A percentile compares a stretch with the other conserved stretches of the same genome.
These are phyloP conservation scores for Penicillium glabrum DNA, from an alignment of 2,329 filamentous ascomycete genomes.

Conservation along the genomic window DNA sequence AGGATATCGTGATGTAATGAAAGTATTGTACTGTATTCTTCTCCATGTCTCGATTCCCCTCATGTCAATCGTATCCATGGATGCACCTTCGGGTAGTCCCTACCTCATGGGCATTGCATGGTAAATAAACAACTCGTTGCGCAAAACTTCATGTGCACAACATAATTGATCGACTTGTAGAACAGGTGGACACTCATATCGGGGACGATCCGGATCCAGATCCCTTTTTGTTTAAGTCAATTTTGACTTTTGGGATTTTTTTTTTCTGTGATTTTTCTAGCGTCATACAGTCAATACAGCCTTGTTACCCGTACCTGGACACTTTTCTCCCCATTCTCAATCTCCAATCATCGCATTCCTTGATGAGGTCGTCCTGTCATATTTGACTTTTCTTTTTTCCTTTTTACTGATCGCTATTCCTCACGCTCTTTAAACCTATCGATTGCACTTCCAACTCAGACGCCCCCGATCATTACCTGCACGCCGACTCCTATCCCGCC, in stretches of 20 bases:
- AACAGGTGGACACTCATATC: constrained; percentile 12
- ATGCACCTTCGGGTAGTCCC: constrained; percentile 10
- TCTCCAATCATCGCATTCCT: constrained; percentile 9
- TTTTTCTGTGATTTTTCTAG: constrained; percentile 1
- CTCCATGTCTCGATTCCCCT: neutral
- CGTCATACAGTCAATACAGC: neutral
- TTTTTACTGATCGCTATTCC: neutral
- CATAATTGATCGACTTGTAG: constrained; percentile 14
- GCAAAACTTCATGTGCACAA: neutral
- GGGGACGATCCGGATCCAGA: constrained; percentile 23
- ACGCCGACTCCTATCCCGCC: neutral
- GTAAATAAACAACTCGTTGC: neutral
- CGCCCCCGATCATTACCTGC: neutral
- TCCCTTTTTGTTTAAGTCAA: constrained; percentile 11
- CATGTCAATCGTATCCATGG: constrained; percentile 2
- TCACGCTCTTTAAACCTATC: neutral
- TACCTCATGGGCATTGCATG: neutral
- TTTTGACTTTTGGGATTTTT: neutral
- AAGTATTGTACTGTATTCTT: neutral
- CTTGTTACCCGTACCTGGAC: neutral
- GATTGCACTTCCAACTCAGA: neutral
- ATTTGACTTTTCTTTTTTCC: neutral
- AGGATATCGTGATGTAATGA: neutral
- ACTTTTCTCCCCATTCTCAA: constrained; percentile 4
- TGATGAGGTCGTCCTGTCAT: constrained; percentile 3